Base-by-base conservation (phyloP, 2,329 filamentous ascomycete genomes). In the Pseudopyricularia javanii region DNA sequence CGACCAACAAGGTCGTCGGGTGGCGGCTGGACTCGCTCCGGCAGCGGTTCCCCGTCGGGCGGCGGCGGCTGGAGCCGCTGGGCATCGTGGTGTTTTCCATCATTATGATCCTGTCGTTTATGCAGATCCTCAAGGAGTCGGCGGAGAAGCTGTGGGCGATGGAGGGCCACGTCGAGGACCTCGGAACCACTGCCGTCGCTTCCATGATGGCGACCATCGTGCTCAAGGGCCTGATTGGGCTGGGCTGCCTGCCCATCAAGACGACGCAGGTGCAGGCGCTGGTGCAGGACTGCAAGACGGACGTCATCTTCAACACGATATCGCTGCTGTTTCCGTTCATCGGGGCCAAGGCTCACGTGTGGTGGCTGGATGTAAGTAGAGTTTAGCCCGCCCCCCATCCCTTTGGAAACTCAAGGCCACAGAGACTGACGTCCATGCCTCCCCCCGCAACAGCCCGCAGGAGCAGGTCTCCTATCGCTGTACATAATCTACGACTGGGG, bases 51-150 rank as follows among this genome's bases (percentile, higher is more conserved):
- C 88, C 88, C 0, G 81, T 90, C n/a, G 88, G 88, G 8, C 77
- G 88, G 17, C 79, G 85, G 52, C 67, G 84, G 49, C 74, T 93
- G 47, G 88, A 91, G 62, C 88, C 88, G 2, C 76, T 93, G 6
- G 88, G 88, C 28, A 84, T 93, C 2, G 72, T 93, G 5, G 82
- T 91, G 53, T 93, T 91, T 68, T 86, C 84, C 15, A 79, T 91
- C 55, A 87, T 91, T 63, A 93, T 93, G 86, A 85, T 91, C 57
- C 90, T 85, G 0, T 87, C 85, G 0, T 91, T 93, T 68, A 80
- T 82, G 58, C 88, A 93, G 67, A 87, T 93, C 40, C 80, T 76
- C 35, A 72, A 91, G 12, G 73, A 89, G 67, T 43, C 37, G 4
- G 37, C 22, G 4, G 37, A 43, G 14, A 43, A 43, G 37, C 37